Base-by-base conservation (phyloP, 345 rosid genomes). In the Gossypium longicalyx region DNA sequence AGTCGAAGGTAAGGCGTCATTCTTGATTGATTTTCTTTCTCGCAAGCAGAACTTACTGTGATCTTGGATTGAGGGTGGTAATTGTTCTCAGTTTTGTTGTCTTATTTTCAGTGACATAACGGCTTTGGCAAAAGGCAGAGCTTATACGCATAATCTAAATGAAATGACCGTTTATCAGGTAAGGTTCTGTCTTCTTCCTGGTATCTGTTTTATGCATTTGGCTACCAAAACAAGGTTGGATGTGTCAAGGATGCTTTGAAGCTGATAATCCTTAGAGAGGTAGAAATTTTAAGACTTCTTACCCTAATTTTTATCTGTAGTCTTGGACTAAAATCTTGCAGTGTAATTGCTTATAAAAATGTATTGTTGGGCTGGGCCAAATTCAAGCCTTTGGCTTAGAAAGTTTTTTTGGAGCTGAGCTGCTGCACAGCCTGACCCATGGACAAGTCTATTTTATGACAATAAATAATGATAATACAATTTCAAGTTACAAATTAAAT, bases 81-180 rank as follows among this genome's bases (percentile, higher is more conserved):
- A 41, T 67, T 61, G 34, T 70, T 79, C 23, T 23, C 47, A 25
- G 9, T 25, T 49, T 47, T 49, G 12, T 23, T 48, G 2, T 23
- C 56, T 23, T 23, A 43, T 58, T 67, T 66, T 52, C 85, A 90
- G 92, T 80, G 95, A 90, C 59, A 90, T 90, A 77, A 88, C 95
- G 34, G 87, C 95, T 69, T 79, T 90, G 82, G 95, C 95, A 65
- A 90, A 82, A 79, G 92, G 89, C 79, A 82, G 74, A 65, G 86
- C 84, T 51, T 87, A 87, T 76, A 83, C 89, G 16, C 89, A 82
- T 74, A 84, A 75, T 82, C 89, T 87, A 47, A 82, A 78, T 53
- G 85, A 87, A 80, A 87, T 83, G 72, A 87, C 85, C 25, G 74
- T 87, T 74, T 83, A 85, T 66, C 85, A 87, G 89, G 91, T 87